These are phyloP conservation scores for Tremellales sp. DNA, from an alignment of 1,284 basidiomycete genomes.

Conservation along the genomic window DNA sequence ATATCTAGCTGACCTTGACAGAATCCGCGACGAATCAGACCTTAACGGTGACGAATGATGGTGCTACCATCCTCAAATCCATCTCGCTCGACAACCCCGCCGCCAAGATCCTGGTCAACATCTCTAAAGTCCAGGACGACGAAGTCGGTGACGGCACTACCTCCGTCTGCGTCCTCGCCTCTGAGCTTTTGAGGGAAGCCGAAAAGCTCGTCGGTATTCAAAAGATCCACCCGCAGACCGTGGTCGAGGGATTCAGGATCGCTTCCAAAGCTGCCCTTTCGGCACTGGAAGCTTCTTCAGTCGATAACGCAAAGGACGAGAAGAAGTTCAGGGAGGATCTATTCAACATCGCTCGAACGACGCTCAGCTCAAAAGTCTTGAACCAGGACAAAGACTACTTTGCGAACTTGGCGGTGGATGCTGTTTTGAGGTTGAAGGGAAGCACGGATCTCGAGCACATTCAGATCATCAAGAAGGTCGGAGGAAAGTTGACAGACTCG, in stretches of 20 bases:
- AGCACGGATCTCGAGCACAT: slow-evolving; percentile 97
- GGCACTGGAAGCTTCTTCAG: slow-evolving; percentile 74
- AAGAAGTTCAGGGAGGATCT: slow-evolving; percentile 79
- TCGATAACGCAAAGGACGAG: slow-evolving; percentile 74
- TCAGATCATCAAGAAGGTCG: slow-evolving; percentile 99
- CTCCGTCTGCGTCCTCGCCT: slow-evolving; percentile 85
- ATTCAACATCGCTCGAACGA: slow-evolving; percentile 95
- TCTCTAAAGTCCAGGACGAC: slow-evolving; percentile 99
- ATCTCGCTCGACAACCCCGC: slow-evolving; percentile 98
- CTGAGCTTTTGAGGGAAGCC: slow-evolving; percentile 89
- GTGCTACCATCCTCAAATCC: slow-evolving; percentile 94
- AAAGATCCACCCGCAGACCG: slow-evolving; percentile 98
- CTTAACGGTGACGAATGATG: slow-evolving; percentile 97
- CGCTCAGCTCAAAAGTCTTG: slow-evolving; percentile 92
- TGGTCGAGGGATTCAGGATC: slow-evolving; percentile 96
- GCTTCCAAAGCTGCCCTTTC: slow-evolving; percentile 80
- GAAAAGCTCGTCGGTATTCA: slow-evolving; percentile 83
- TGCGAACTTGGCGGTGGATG: slow-evolving; percentile 95
- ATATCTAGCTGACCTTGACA: slow-evolving; percentile 39
- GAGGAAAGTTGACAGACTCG: slow-evolving; percentile 96
- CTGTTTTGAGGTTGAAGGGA: slow-evolving; percentile 88
- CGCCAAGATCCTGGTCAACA: slow-evolving; percentile 98
- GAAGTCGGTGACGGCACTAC: slow-evolving; percentile 99
- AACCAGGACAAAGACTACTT: slow-evolving; percentile 98
- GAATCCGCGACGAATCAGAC: slow-evolving; percentile 88